Base-by-base conservation (phyloP, 371 early-diverging fungal genomes). In the Funneliformis caledonium region DNA sequence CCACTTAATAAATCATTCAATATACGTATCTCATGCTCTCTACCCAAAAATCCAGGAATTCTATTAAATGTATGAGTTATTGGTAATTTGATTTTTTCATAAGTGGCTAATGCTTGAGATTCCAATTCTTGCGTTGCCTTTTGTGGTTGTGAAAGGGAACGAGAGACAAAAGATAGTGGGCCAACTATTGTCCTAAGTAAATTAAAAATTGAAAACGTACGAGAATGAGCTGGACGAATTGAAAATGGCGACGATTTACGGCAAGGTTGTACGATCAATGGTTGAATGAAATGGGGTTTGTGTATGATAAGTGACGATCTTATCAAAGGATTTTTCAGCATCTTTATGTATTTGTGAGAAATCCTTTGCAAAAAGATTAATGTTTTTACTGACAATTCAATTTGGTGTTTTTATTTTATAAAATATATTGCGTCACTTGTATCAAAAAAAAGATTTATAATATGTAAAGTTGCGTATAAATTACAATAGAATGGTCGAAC, bases 61-160 rank as follows among this genome's bases (percentile, higher is more conserved):
- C 19, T 42, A 45, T 42, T 70, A 42, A 70, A 47, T 33, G 72
- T 42, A 47, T 70, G 72, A 22, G 72, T 70, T 47, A 42, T 33
- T 42, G 72, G 72, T 7, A 16, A 42, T 42, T 70, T 70, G 7
- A 70, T 19, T 47, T 70, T 70, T 70, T 70, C 72, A 70, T 70
- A 70, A 22, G 45, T 70, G 16, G 9, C n/a, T 43, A 70, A 47
- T 16, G 72, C 72, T 47, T 70, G 45, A 47, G 43, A 4, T 47
- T 47, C 43, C 11, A 70, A 33, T 47, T 70, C 72, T 19, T 70
- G 72, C 16, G 42, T 47, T 2, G 72, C 43, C 16, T 65, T 65
- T 65, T 65, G 26, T 2, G 65, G 65, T 65, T 59, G 12, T 19
- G 12, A 12, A 12, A 59, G 11, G n/a, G 26, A 31, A 4, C 31